Evolutionary conservation across 345 rosid species (phyloP), one percentile per base, ranked within the genome.

Genomic region (Fremontodendron californicum): DNA sequence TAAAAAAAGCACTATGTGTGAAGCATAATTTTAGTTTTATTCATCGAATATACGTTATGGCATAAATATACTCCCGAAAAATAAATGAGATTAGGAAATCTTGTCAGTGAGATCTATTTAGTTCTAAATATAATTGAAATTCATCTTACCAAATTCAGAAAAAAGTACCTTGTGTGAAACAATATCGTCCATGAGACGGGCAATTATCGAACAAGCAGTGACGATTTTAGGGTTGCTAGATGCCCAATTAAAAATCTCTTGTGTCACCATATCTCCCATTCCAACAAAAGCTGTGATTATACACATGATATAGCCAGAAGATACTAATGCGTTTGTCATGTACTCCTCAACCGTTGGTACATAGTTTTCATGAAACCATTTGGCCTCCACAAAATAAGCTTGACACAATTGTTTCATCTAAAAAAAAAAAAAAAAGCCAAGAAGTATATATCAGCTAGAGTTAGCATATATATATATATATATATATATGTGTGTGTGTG

Each of bases 331-430:
- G 15, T 73, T 60, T 0, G 18, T 7, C 80, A 82, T 40, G 67
- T 84, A 84, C 64, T 82, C 85, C 2, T 86, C 81, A 46, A 84
- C 2, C 0, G 65, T 74, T 1, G 85, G 87, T 6, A 73, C 42
- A 48, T 77, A 19, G 1, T 45, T 10, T 10, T 70, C 19, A 21
- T 80, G 35, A 6, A 37, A 45, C 85, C 86, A 86, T 64, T 80
- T 78, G 1, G 82, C 80, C 74, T 86, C 86, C 0, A 2, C 23
- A 9, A 71, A 74, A 71, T 80, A 83, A 2, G 71, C 35, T 35
- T 58, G 71, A 11, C 33, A 63, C 8, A 35, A 64, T 8, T 13
- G 39, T 45, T 80, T 83, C 81, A 85, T 77, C 86, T 83, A 66
- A 46, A 54, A 25, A 48, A 15, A 48, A n/a, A n/a, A n/a, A n/a